A percentile compares a stretch with the other conserved stretches of the same genome.
Conservation (phyloP, 2,329 filamentous ascomycete species). For the Aspergillus sp. region DNA sequence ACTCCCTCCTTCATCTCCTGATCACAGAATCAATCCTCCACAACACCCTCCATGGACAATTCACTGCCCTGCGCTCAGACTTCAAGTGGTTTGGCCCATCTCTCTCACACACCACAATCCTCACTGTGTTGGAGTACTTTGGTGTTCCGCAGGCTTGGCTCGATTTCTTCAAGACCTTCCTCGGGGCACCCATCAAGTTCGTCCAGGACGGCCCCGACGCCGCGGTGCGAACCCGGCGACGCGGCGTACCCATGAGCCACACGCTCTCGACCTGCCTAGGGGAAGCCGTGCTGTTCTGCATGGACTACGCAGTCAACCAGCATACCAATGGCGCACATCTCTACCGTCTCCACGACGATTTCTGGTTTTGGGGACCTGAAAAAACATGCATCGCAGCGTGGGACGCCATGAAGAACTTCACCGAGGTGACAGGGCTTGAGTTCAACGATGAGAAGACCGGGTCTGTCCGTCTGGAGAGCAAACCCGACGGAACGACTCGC, state of each 20-base stretch:
- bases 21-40: conserved; percentile 56
- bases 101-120: conserved; percentile 58
- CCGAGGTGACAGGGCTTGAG: conserved; percentile 53
- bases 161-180: conserved; percentile 57
- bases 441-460: conserved; percentile 61
- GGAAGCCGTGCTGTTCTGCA: conserved; percentile 61
- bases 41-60: conserved; percentile 46
- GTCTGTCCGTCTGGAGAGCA: conserved; percentile 41
- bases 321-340: conserved; percentile 53
- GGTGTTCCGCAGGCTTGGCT: conserved; percentile 58
- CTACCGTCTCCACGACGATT: conserved; percentile 63
- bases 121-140: conserved; percentile 57
- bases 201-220: conserved; percentile 50
- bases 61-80: conserved; percentile 56
- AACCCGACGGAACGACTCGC: conserved; percentile 6
- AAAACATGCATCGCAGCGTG: conserved; percentile 56
- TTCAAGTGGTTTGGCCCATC: conserved; percentile 59
- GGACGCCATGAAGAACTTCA: conserved; percentile 56
- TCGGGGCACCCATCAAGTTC: conserved; percentile 60
- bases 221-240: conserved; percentile 45
- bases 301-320: conserved; percentile 64
- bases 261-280: conserved; percentile 59
- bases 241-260: conserved; percentile 61
- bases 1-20: conserved; percentile 56
- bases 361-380: conserved; percentile 65